Percentiles rank a stretch among this genome's conserved stretches.
These are phyloP conservation scores for Trypanosoma rangeli DNA, from an alignment of 208 protist species.

Conservation along the genomic window DNA sequence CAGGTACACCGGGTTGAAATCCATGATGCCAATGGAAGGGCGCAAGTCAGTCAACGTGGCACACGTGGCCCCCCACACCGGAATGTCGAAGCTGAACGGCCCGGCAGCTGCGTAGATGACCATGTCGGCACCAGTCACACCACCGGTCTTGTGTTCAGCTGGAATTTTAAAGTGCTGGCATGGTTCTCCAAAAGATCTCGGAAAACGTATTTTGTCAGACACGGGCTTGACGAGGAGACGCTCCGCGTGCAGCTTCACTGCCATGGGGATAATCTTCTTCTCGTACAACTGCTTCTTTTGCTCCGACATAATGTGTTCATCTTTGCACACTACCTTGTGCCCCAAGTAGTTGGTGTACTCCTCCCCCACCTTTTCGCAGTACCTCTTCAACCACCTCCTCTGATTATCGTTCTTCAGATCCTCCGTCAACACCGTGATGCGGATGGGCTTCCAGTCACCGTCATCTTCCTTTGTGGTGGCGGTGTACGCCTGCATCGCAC, in stretches of 20 bases:
- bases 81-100: neutral
- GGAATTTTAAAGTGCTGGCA: conserved; percentile 34
- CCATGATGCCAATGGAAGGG: conserved; percentile 56
- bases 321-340: conserved; percentile 9
- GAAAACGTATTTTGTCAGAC: conserved; percentile 20
- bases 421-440: conserved; percentile 33
- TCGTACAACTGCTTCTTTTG: conserved; percentile 25
- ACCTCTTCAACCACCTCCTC: neutral
- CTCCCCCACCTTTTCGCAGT: conserved; percentile 36
- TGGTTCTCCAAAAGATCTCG: neutral
- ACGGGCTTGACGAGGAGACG: conserved; percentile 43
- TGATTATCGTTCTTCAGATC: conserved; percentile 34
- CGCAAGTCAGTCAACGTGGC: conserved; percentile 56
- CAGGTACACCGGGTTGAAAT: conserved; percentile 16
- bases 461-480: too few species aligned
- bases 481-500: conserved; percentile 13
- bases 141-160: neutral
- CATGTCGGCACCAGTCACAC: conserved; percentile 18
- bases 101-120: conserved; percentile 25
- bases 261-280: conserved; percentile 36
- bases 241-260: conserved; percentile 41
- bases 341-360: conserved; percentile 15
- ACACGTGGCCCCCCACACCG: neutral
- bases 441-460: conserved; percentile 34
- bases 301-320: conserved; percentile 32